These are phyloP conservation scores for Globisporangium perplexum DNA, from an alignment of 352 stramenopile genomes.

Conservation along the genomic window DNA sequence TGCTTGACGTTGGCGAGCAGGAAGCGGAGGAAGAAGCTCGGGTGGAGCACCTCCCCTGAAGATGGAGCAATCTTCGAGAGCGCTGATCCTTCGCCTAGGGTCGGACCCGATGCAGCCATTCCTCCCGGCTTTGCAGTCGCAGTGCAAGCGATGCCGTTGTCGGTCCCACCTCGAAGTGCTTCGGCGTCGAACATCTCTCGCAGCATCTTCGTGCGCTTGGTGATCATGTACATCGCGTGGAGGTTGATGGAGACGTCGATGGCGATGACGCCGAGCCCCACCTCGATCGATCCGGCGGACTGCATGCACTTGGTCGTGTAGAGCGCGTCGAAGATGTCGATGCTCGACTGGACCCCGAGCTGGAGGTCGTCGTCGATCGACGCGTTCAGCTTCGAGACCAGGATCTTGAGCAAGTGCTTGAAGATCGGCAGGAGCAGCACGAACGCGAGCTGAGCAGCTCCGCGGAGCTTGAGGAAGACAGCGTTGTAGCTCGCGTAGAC, in stretches of 20 bases:
- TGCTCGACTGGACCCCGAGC: background rate
- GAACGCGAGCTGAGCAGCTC: background rate
- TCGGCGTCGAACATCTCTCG: background rate
- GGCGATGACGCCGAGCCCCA: background rate
- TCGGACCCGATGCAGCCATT: no score
- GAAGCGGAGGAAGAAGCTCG: background rate
- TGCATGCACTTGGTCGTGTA: constrained; percentile 20
- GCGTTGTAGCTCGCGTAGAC: constrained; percentile 1
- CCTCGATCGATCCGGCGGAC: background rate
- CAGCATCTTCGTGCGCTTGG: background rate
- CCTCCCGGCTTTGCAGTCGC: background rate
- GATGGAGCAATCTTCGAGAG: no score
- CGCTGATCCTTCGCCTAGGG: no score
- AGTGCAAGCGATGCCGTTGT: background rate
- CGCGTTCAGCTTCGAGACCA: background rate
- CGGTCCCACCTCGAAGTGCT: background rate
- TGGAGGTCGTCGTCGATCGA: background rate
- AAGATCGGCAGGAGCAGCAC: constrained; percentile 2
- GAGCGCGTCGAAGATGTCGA: constrained; percentile 27
- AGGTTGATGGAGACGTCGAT: background rate
- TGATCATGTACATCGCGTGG: background rate
- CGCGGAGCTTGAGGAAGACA: background rate
- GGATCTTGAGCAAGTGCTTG: constrained; percentile 3
- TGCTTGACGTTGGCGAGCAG: background rate
- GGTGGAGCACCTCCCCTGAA: background rate